Evolutionary conservation across 768 basidiomycete genomes (phyloP).

Genomic region (Pleurotus sapidus): DNA sequence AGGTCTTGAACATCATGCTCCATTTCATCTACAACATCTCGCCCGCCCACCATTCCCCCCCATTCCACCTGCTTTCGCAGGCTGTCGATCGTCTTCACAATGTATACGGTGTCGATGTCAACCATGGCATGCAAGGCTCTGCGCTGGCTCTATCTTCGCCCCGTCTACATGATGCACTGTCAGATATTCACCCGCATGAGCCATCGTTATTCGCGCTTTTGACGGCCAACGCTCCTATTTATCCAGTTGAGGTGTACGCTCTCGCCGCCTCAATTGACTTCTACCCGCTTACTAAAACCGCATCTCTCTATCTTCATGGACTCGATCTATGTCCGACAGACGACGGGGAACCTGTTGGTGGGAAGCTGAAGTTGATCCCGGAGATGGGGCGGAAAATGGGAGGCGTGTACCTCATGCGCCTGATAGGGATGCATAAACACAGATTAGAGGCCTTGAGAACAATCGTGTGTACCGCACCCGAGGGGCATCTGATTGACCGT

Average conservation of each 20-base stretch:
- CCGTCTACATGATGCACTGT: not conserved
- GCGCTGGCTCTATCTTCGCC: not conserved
- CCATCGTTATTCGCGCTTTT: not conserved
- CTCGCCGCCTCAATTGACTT: not conserved
- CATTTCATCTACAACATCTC: conserved; percentile 3
- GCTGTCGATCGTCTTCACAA: not conserved
- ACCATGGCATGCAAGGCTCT: not conserved
- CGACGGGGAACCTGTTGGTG: not conserved
- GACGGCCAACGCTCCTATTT: not conserved
- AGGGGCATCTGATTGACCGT: not conserved
- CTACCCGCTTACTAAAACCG: not conserved
- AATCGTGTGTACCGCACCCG: not conserved
- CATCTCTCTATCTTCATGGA: not conserved
- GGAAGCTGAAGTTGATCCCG: not conserved
- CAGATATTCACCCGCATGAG: not conserved
- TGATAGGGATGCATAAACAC: not conserved
- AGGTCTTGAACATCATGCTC: not conserved
- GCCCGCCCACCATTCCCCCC: not conserved
- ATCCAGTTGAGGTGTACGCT: conserved; percentile 1
- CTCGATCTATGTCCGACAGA: not conserved
- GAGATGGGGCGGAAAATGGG: not conserved
- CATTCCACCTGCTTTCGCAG: not conserved
- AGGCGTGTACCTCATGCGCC: not conserved
- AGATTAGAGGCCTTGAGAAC: not conserved
- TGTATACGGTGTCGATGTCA: not conserved